Base-by-base conservation (phyloP, 2,329 filamentous ascomycete species). In the Parafenestella ontariensis region DNA sequence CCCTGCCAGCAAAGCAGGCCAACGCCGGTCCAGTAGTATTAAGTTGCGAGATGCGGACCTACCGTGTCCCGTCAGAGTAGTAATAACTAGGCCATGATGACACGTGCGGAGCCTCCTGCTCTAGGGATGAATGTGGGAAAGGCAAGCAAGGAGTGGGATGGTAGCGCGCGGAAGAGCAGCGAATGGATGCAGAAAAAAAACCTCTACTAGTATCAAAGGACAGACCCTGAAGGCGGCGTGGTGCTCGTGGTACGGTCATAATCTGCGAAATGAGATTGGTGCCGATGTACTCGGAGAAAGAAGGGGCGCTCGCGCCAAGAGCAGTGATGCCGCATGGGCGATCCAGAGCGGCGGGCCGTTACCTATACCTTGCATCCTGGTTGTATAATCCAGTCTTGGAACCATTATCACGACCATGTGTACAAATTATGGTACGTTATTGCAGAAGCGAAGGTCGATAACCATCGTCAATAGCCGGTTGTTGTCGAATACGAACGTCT, bases 171-270 rank as follows among this genome's bases (percentile, higher is more conserved):
- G 62, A 54, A 60, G 46, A 47, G 45, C 41, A 64, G 56, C 59
- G 46, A 65, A 61, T 61, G 47, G 50, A 48, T 49, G 55, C 46
- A 54, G 49, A 49, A 50, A 56, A 50, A 49, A 50, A 56, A 54
- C 51, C 49, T 59, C 47, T 50, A 51, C 54, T 49, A 46, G 39
- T 46, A 36, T n/a, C n/a, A 48, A 45, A 56, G 49, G 53, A 60
- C 58, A 62, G 53, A 65, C 65, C 50, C 54, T 49, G 47, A 52
- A 45, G 26, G 52, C 52, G 59, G 58, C 59, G 64, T 62, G 56
- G 53, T 64, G 63, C 61, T 67, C 54, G 54, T 55, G 63, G 68
- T 69, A 72, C 70, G 73, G 62, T 72, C 69, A 74, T 75, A 70
- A 70, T 74, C 71, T 71, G 68, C 65, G 61, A 64, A 60, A 59